phyloP scores from a whole-genome alignment of 495 filamentous ascomycete genomes.

The Mycothermus thermophilus region DNA sequence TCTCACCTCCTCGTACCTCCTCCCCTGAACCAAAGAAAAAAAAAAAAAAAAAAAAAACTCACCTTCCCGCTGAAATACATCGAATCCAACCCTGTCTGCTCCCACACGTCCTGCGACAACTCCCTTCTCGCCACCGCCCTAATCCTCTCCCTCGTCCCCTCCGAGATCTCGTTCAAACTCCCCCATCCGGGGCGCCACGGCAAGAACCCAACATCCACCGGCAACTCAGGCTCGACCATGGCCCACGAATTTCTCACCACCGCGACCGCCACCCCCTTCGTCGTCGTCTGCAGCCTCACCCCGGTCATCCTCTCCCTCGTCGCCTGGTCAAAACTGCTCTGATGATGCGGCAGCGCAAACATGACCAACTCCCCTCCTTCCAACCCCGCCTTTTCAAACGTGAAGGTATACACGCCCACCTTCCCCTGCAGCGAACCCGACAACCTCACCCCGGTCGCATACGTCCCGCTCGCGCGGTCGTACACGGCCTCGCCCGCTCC shows the following conservation, averaged over 20 bases:
- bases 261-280: conserved; percentile 66
- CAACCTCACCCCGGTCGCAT: conserved; percentile 46
- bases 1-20: neutral
- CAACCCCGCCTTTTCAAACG: conserved; percentile 54
- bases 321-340: conserved; percentile 50
- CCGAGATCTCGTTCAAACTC: conserved; percentile 37
- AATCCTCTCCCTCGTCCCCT: conserved; percentile 34
- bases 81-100: conserved; percentile 63
- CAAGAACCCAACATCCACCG: conserved; percentile 55
- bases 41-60: neutral
- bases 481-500: conserved; percentile 50
- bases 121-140: conserved; percentile 34
- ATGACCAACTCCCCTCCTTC: conserved; percentile 49
- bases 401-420: conserved; percentile 57
- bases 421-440: conserved; percentile 45
- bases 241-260: conserved; percentile 68
- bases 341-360: conserved; percentile 84
- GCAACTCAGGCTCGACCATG: conserved; percentile 59
- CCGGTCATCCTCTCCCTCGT: conserved; percentile 43
- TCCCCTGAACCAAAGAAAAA: too few species aligned
- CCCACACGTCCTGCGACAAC: conserved; percentile 54
- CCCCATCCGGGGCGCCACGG: conserved; percentile 54
- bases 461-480: conserved; percentile 65
- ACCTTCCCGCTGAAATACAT: conserved; percentile 95
- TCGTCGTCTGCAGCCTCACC: conserved; percentile 62